Evolutionary conservation across 2,329 filamentous ascomycete species (phyloP).

Genomic region (Allantophomopsis cytisporea): DNA sequence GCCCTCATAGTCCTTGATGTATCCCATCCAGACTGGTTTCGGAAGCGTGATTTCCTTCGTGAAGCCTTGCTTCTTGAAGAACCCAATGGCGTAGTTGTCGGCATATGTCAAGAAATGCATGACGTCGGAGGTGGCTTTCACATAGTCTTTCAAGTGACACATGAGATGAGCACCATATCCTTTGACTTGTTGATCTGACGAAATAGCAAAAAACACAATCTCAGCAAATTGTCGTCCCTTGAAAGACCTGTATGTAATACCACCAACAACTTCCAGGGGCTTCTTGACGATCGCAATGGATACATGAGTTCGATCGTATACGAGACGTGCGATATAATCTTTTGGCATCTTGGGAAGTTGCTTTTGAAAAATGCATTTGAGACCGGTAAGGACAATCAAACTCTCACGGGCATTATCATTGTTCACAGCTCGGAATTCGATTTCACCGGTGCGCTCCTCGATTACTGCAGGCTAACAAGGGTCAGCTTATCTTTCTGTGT

Average conservation of each 20-base stretch:
- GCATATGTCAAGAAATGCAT: conserved; percentile 99
- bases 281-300: conserved; percentile 97
- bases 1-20: conserved; percentile 98
- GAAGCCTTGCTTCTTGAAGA: conserved; percentile 98
- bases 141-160: conserved; percentile 96
- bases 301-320: conserved; percentile 92
- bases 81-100: conserved; percentile 97
- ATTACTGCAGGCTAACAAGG: conserved; percentile 61
- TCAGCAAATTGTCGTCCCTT: conserved; percentile 87
- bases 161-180: conserved; percentile 96
- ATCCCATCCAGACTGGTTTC: conserved; percentile 91
- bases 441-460: conserved; percentile 87
- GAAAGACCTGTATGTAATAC: conserved; percentile 94
- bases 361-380: conserved; percentile 98
- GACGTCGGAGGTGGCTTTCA: conserved; percentile 89
- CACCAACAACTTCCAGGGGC: conserved; percentile 83
- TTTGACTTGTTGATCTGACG: conserved; percentile 95
- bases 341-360: conserved; percentile 99
- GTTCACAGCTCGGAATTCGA: conserved; percentile 95
- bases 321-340: conserved; percentile 93
- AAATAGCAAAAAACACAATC: conserved; percentile 97
- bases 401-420: conserved; percentile 83
- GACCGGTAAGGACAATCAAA: conserved; percentile 83
- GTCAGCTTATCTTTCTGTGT: conserved; percentile 3
- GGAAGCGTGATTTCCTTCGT: conserved; percentile 96